These are phyloP conservation scores for Neurospora sp. DNA, from an alignment of 495 filamentous ascomycete genomes.

Conservation along the genomic window DNA sequence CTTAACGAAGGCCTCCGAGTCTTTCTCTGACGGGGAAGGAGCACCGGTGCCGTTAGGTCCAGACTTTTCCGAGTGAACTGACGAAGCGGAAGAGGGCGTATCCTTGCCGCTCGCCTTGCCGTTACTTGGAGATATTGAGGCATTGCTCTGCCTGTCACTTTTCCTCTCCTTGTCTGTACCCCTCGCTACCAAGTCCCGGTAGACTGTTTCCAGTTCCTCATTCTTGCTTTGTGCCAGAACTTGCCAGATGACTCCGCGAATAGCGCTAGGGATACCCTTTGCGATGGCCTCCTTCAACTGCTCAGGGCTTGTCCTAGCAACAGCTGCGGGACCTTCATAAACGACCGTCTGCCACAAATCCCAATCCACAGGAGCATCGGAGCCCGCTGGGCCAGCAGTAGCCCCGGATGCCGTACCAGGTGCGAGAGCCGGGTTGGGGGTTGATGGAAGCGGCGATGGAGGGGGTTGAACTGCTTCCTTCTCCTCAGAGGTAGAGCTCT, in stretches of 20 bases:
- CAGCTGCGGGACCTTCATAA: conserved; percentile 78
- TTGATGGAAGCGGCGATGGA: conserved; percentile 38
- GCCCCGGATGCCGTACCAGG: conserved; percentile 77
- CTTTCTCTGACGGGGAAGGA: conserved; percentile 49
- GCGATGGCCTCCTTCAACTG: conserved; percentile 87
- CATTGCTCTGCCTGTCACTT: conserved; percentile 42
- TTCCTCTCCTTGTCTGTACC: conserved; percentile 68
- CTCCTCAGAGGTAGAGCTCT: conserved; percentile 42
- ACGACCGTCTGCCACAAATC: conserved; percentile 96
- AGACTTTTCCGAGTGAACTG: conserved; percentile 72
- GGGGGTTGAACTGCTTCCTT: conserved; percentile 36
- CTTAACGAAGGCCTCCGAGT: conserved; percentile 54
- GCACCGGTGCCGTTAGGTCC: conserved; percentile 49
- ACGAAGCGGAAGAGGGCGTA: conserved; percentile 67
- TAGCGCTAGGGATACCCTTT: conserved; percentile 85
- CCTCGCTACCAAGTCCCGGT: conserved; percentile 67
- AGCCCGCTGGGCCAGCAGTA: conserved; percentile 53
- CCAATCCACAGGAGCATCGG: conserved; percentile 77
- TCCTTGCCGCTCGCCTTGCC: conserved; percentile 44
- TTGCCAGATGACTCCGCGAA: conserved; percentile 96
- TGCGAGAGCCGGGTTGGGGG: conserved; percentile 49
- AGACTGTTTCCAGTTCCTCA: conserved; percentile 79
- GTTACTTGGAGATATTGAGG: conserved; percentile 15
- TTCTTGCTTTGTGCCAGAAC: conserved; percentile 90
- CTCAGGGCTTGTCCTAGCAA: conserved; percentile 73